phyloP scores from a whole-genome alignment of 495 filamentous ascomycete species.

The Platismatia glauca region DNA sequence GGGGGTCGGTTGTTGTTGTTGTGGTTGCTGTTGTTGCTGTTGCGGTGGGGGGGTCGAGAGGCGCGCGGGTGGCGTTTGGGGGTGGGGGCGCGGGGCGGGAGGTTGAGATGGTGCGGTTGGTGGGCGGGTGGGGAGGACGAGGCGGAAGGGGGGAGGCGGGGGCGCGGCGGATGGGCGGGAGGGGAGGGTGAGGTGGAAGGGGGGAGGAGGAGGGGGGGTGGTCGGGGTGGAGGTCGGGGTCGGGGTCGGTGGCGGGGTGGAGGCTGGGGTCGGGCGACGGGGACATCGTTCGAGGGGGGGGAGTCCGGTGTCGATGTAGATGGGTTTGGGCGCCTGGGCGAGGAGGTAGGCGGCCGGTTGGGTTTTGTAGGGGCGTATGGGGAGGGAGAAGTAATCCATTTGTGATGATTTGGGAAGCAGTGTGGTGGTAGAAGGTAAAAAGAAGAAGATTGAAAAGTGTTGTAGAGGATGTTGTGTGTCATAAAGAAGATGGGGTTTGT shows the following conservation, averaged over 20 bases:
- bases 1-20: not conserved
- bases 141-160: too few species aligned
- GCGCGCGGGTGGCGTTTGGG: too few species aligned
- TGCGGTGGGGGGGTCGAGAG: too few species aligned
- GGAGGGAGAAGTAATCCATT: not conserved
- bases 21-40: not conserved
- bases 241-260: not conserved
- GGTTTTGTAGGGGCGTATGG: not conserved
- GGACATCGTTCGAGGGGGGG: not conserved
- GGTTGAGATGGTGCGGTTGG: not conserved
- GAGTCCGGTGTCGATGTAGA: not conserved
- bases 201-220: not conserved
- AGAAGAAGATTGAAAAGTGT: not conserved
- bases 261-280: not conserved
- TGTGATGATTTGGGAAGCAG: not conserved
- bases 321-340: not conserved
- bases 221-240: not conserved
- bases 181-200: not conserved
- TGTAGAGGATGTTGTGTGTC: not conserved
- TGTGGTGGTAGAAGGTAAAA: not conserved
- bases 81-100: too few species aligned
- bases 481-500: not conserved
- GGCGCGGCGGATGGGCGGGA: not conserved
- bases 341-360: not conserved
- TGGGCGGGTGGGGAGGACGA: too few species aligned